Base-by-base conservation (phyloP, 345 rosid genomes). In the Moringa oleifera region DNA sequence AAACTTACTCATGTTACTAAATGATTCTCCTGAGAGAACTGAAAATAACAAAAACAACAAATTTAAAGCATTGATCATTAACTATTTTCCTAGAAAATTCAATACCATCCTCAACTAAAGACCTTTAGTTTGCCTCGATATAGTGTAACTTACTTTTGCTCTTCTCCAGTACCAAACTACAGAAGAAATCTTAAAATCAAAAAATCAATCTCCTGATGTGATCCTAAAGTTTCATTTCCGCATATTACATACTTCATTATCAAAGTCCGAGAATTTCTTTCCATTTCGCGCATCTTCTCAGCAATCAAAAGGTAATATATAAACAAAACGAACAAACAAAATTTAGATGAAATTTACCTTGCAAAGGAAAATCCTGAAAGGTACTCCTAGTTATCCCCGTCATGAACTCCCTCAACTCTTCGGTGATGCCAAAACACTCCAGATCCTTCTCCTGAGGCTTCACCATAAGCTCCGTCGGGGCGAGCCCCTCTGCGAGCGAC, bases 381-480 rank as follows among this genome's bases (percentile, higher is more conserved):
- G 88, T 83, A 68, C 64, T 79, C 4, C 67, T 18, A 61, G 78
- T 79, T 59, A 85, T 71, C 33, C 71, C 86, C 68, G 65, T 77
- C 4, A 82, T 76, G 59, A 85, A 85, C 61, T 82, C 91, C 53
- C 83, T 71, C 68, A 85, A 65, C 67, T 82, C 86, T 31, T 85
- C 84, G 17, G 79, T 73, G 41, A 82, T 66, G 8, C 85, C 90
- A 67, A 80, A 77, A 56, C 37, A 69, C 70, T 71, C 72, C 41
- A 71, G 77, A 68, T 85, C 83, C 62, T 51, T 41, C 46, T 77
- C 74, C 31, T 55, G 58, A 7, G 2, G 68, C 37, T 50, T 71
- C 25, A 18, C 58, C 49, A n/a, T 23, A n/a, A 67, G 20, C 21
- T 68, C 79, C 54, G 68, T 15, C 53, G 61, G 8, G 36, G 71